Base-by-base conservation (phyloP, 2,329 filamentous ascomycete species). In the Aspergillus brunneoviolaceus region DNA sequence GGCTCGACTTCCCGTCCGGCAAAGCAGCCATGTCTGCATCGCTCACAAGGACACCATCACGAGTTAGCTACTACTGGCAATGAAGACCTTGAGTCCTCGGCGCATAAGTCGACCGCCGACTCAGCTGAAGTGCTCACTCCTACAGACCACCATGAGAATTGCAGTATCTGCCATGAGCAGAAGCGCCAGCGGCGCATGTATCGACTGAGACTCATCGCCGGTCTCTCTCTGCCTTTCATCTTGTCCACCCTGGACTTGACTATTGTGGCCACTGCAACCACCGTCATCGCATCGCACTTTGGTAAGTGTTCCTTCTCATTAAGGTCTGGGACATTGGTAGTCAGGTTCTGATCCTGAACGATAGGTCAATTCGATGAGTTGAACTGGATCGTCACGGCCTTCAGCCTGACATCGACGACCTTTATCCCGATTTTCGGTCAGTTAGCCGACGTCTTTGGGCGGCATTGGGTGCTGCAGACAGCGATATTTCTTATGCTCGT, bases 321-420 rank as follows among this genome's bases (percentile, higher is more conserved):
- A 16, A 27, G 31, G 2, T 19, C 48, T 51, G 9, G 12, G 14
- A 5, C 1, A 12, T 35, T 10, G 1, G 12, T 31, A 31, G 52
- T 1, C 62, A 61, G 25, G 51, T 9, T 6, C 16, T 27, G 10
- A 14, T 23, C 4, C 11, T 5, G 19, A 5, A 3, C 21, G 6
- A 12, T 58, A 82, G 82, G 80, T 61, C 70, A 85, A 67, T 69
- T 85, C 4, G 79, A 82, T 19, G 82, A 87, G 65, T 78, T 88
- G 2, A 89, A 88, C 68, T 89, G 87, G 86, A 88, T 91, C 67
- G 84, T 89, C 19, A 87, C 87, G 0, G 80, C 86, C 6, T 90
- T 89, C 73, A 89, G 87, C 55, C 77, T 91, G 14, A 87, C 86
- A 0, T 85, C 85, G 0, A 87, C 87, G 1, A 83, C 87, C 1